phyloP scores from a whole-genome alignment of 176 grass and related monocot species.

The Bromus sterilis region DNA sequence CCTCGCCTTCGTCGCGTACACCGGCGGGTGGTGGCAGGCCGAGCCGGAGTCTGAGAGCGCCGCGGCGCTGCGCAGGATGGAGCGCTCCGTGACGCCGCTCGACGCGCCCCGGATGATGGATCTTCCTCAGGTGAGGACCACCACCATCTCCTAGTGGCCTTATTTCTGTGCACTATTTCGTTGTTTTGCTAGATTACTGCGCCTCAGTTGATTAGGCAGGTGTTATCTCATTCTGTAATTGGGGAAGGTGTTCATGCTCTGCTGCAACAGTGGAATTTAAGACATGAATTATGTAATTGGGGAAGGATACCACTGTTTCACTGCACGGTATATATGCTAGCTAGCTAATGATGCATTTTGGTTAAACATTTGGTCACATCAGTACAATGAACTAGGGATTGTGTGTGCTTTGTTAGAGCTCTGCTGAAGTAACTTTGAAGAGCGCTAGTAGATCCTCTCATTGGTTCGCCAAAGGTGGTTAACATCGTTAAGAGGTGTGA shows the following conservation, averaged over 20 bases:
- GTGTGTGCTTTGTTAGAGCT: neutral
- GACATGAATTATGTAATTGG: neutral
- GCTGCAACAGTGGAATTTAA: neutral
- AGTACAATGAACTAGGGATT: neutral
- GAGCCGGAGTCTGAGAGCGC: conserved; percentile 19
- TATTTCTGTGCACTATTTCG: neutral
- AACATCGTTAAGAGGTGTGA: neutral
- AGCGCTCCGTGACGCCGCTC: conserved; percentile 68
- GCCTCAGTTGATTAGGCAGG: neutral
- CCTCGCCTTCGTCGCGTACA: conserved; percentile 31
- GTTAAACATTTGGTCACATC: neutral
- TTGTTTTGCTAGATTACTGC: neutral
- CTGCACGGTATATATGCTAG: neutral
- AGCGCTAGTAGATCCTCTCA: neutral
- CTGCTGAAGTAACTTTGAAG: neutral
- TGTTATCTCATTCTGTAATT: neutral
- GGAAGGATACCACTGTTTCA: neutral
- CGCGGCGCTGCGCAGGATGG: conserved; percentile 36
- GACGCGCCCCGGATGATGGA: conserved; percentile 81
- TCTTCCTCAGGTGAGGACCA: conserved; percentile 69
- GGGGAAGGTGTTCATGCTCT: neutral
- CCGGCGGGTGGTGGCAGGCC: conserved; percentile 13
- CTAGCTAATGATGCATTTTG: neutral
- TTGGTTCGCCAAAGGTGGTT: neutral
- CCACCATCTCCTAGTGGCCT: neutral